Conservation (phyloP, 371 early-diverging fungal genomes). For the Actinomortierella wolfii region DNA sequence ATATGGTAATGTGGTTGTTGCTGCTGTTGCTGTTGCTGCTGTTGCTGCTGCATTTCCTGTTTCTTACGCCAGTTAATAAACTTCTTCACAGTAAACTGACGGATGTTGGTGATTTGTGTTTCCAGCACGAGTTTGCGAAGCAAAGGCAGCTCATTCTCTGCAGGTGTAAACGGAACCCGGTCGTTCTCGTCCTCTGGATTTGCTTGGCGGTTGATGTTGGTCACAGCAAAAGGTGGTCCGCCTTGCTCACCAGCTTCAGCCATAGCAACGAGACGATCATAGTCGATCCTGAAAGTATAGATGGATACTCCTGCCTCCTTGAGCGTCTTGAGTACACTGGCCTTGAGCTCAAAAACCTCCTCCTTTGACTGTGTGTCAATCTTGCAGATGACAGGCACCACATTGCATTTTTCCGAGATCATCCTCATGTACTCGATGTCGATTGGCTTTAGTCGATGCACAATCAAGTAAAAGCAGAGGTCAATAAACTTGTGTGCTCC, state of each 20-base stretch:
- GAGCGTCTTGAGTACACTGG: conserved; percentile 53
- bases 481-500: conserved; percentile 71
- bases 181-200: conserved; percentile 19
- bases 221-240: conserved; percentile 46
- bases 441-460: conserved; percentile 69
- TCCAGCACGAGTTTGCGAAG: conserved; percentile 50
- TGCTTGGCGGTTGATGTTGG: conserved; percentile 12
- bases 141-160: conserved; percentile 31
- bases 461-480: conserved; percentile 67
- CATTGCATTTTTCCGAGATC: conserved; percentile 60
- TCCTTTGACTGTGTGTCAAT: conserved; percentile 65
- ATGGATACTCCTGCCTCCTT: conserved; percentile 51
- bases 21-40: background rate
- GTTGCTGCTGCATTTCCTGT: conserved; percentile 10
- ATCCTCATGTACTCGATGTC: conserved; percentile 75
- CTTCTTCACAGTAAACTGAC: conserved; percentile 57
- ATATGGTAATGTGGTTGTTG: background rate
- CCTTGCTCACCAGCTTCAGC: conserved; percentile 34
- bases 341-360: conserved; percentile 63
- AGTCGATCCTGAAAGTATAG: conserved; percentile 39
- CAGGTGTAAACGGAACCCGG: conserved; percentile 27
- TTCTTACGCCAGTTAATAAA: conserved; percentile 59
- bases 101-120: conserved; percentile 52
- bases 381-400: conserved; percentile 69
- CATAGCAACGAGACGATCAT: conserved; percentile 25